phyloP scores from a whole-genome alignment of 257 asterid species.

The Forsythia viridissima region DNA sequence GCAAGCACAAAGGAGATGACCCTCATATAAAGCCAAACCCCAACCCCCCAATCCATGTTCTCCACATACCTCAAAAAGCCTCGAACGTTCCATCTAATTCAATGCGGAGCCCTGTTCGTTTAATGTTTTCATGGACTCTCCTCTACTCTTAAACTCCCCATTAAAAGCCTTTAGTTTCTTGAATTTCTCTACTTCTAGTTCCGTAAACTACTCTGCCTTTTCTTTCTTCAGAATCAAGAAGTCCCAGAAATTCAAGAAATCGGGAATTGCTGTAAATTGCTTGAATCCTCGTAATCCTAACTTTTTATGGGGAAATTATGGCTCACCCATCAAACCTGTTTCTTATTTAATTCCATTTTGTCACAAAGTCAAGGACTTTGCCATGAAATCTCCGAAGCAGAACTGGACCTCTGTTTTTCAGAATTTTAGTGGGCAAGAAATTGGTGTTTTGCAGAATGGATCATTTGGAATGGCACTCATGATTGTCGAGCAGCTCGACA shows the following conservation, averaged over 20 bases:
- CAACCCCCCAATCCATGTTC: conserved; percentile 2
- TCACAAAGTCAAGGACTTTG: conserved; percentile 41
- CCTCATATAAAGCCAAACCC: background rate
- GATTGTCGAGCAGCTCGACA: background rate
- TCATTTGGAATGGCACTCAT: conserved; percentile 66
- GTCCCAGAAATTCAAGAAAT: conserved; percentile 23
- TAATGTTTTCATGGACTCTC: conserved; percentile 48
- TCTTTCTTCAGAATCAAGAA: conserved; percentile 29
- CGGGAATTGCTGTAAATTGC: conserved; percentile 23
- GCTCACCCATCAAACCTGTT: conserved; percentile 44
- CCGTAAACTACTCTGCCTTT: conserved; percentile 21
- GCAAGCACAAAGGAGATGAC: background rate
- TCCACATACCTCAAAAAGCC: conserved; percentile 11
- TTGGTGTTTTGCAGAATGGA: conserved; percentile 49
- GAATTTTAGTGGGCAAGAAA: conserved; percentile 21
- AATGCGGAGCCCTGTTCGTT: conserved; percentile 21
- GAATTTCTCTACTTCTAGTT: conserved; percentile 23
- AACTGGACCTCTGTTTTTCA: conserved; percentile 33
- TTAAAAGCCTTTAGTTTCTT: conserved; percentile 29
- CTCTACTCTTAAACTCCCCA: conserved; percentile 33
- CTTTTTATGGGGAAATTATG: conserved; percentile 37
- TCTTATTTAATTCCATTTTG: conserved; percentile 53
- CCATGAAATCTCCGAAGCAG: conserved; percentile 41
- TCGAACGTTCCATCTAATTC: conserved; percentile 25
- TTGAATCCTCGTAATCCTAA: conserved; percentile 38